Percentiles rank a stretch among this genome's conserved stretches.
Evolutionary conservation across 192 early-diverging fungal genomes (phyloP).

Genomic region (Coemansia asiatica): DNA sequence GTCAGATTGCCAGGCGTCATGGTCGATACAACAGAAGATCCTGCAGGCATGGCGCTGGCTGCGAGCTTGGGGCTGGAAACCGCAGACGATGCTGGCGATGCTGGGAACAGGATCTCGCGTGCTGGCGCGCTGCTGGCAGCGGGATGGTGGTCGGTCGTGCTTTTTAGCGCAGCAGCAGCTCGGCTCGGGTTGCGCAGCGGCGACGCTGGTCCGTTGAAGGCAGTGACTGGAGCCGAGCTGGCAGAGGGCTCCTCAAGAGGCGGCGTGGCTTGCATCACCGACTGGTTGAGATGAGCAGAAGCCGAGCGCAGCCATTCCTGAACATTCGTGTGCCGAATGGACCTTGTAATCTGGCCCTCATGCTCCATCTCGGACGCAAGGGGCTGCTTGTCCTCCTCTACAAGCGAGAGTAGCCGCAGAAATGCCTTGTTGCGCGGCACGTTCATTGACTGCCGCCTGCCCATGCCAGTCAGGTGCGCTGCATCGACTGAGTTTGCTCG

Average conservation of each 20-base stretch:
- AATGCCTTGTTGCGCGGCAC: slow-evolving; percentile 52
- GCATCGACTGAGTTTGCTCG: slow-evolving; percentile 6
- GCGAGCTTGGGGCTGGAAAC: slow-evolving; percentile 33
- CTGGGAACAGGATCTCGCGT: slow-evolving; percentile 19
- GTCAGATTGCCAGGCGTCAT: slow-evolving; percentile 5
- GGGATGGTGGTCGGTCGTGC: neutral
- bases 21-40: neutral
- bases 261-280: slow-evolving; percentile 11
- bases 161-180: neutral
- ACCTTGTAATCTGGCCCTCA: slow-evolving; percentile 50
- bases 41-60: neutral
- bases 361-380: slow-evolving; percentile 55
- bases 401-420: slow-evolving; percentile 42
- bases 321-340: slow-evolving; percentile 46
- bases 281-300: slow-evolving; percentile 9
- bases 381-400: slow-evolving; percentile 44
- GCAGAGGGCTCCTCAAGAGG: slow-evolving; percentile 3
- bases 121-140: neutral
- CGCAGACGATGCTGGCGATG: slow-evolving; percentile 27
- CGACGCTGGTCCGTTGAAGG: slow-evolving; percentile 1
- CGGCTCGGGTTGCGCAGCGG: slow-evolving; percentile 8
- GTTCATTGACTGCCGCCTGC: slow-evolving; percentile 19
- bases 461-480: neutral
- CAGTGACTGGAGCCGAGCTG: slow-evolving; percentile 2
- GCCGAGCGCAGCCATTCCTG: slow-evolving; percentile 52